Evolutionary conservation across 176 grass and related monocot genomes (phyloP).

Genomic region (Dactylis glomerata): DNA sequence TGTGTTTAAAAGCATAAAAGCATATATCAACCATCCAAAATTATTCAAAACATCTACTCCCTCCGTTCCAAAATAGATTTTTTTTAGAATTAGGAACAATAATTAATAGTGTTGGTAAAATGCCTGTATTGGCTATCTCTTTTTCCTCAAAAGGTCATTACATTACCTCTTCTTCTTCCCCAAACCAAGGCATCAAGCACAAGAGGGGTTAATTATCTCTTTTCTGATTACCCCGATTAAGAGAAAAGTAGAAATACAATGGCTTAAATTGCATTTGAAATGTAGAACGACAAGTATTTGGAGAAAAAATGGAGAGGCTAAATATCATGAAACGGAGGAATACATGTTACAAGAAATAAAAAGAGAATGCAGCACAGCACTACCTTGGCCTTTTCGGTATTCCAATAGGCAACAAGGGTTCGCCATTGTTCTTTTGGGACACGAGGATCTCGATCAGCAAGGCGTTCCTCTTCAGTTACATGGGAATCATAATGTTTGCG

Average conservation of each 20-base stretch:
- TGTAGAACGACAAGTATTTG: neutral
- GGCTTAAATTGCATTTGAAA: neutral
- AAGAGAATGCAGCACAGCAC: neutral
- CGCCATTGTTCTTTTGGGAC: conserved; percentile 38
- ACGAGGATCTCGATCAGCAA: conserved; percentile 35
- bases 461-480: conserved; percentile 33
- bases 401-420: conserved; percentile 28
- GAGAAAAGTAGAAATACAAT: neutral
- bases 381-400: conserved; percentile 43
- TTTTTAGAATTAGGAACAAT: neutral
- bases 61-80: neutral
- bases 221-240: neutral
- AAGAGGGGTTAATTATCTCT: neutral
- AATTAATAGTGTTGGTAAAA: neutral
- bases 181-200: neutral
- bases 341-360: neutral
- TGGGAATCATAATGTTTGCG: conserved; percentile 24
- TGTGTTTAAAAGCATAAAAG: neutral
- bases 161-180: neutral
- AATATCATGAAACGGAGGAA: neutral
- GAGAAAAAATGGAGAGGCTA: neutral
- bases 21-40: neutral
- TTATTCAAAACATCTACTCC: neutral
- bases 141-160: neutral
- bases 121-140: neutral